Conservation (phyloP, 345 rosid genomes). For the Arabidopsis arenosa region DNA sequence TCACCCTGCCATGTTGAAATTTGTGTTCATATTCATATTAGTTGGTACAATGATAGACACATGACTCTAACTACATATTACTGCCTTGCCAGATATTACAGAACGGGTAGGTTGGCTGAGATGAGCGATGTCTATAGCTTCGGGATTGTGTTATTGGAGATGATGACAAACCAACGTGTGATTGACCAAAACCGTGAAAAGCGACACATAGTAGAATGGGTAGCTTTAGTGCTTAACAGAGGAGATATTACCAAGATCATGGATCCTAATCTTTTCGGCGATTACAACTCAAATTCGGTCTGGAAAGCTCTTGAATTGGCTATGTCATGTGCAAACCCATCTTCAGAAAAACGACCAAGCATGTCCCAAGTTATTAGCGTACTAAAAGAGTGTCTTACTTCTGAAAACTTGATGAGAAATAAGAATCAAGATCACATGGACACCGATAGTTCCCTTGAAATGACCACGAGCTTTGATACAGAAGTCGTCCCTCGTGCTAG, state of each 20-base stretch:
- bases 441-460: not conserved
- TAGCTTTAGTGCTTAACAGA: conserved; percentile 29
- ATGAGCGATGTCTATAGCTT: conserved; percentile 61
- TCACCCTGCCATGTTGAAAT: not conserved
- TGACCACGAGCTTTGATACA: conserved; percentile 12
- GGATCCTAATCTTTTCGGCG: conserved; percentile 51
- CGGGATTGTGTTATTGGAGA: conserved; percentile 56
- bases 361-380: conserved; percentile 48
- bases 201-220: conserved; percentile 47
- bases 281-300: conserved; percentile 38
- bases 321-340: conserved; percentile 46
- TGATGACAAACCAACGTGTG: conserved; percentile 52
- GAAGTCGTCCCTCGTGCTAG: conserved; percentile 9
- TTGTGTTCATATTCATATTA: not conserved
- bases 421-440: conserved; percentile 24
- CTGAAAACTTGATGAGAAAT: conserved; percentile 15
- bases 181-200: conserved; percentile 28
- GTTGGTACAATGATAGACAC: not conserved
- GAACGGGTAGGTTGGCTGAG: conserved; percentile 43
- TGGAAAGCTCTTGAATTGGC: conserved; percentile 57
- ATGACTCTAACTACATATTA: not conserved
- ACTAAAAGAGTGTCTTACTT: conserved; percentile 45
- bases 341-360: conserved; percentile 45
- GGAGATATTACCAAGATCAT: conserved; percentile 49
- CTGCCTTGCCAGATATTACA: conserved; percentile 23